These are phyloP conservation scores for Gracilaria gracilis DNA, from an alignment of 23 red algal species.

Conservation along the genomic window DNA sequence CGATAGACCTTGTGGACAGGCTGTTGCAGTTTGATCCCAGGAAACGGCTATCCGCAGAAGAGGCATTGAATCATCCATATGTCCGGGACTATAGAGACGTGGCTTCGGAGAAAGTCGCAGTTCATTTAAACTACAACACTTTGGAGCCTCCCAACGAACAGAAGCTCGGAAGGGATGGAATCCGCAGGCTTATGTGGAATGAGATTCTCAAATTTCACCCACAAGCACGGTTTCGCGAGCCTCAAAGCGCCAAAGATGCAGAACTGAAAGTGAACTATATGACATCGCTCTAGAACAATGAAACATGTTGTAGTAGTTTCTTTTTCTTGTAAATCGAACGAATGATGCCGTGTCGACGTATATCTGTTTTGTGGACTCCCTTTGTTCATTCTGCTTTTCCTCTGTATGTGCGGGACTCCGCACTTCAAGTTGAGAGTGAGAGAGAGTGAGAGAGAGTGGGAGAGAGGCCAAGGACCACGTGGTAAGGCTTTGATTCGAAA, in stretches of 20 bases:
- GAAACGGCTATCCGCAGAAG: slow-evolving; percentile 77
- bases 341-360: neutral
- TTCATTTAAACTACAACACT: slow-evolving; percentile 23
- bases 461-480: too few species aligned
- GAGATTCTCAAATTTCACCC: slow-evolving; percentile 81
- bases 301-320: neutral
- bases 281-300: neutral
- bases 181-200: slow-evolving; percentile 80
- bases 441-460: too few species aligned
- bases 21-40: slow-evolving; percentile 90
- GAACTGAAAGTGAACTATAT: slow-evolving; percentile 36
- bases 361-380: neutral
- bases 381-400: too few species aligned
- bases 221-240: slow-evolving; percentile 46
- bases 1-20: slow-evolving; percentile 82
- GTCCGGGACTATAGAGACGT: slow-evolving; percentile 79
- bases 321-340: neutral
- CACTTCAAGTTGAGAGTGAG: too few species aligned
- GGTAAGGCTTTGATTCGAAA: too few species aligned
- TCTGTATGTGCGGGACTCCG: too few species aligned
- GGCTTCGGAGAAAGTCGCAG: slow-evolving; percentile 61
- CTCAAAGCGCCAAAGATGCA: slow-evolving; percentile 54
- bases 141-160: slow-evolving; percentile 79
- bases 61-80: slow-evolving; percentile 89
- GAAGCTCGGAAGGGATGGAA: slow-evolving; percentile 67